phyloP scores from a whole-genome alignment of 495 filamentous ascomycete genomes.

The Aspergillus incahuasiensis region DNA sequence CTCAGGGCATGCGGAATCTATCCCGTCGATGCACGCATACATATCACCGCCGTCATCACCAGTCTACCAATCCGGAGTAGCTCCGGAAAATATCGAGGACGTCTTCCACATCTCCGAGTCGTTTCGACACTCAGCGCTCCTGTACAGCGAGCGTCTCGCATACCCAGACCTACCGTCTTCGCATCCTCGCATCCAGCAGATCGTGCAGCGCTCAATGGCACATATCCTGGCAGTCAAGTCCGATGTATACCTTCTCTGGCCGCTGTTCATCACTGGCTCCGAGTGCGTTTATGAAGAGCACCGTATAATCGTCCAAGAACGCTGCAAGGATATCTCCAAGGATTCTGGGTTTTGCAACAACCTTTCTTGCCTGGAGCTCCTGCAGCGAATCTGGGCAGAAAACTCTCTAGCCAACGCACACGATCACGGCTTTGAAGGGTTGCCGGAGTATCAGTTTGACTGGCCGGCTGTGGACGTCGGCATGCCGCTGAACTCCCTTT shows the following conservation, averaged over 20 bases:
- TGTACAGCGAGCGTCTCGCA: constrained; percentile 87
- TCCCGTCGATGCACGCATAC: constrained; percentile 18
- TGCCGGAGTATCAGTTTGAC: not conserved
- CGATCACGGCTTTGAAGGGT: constrained; percentile 10
- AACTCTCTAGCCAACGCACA: constrained; percentile 27
- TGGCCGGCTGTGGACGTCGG: constrained; percentile 18
- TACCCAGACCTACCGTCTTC: constrained; percentile 69
- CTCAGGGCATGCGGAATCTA: constrained; percentile 17
- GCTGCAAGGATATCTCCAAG: constrained; percentile 80
- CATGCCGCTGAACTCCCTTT: not conserved
- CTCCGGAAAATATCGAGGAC: constrained; percentile 43
- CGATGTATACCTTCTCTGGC: constrained; percentile 92
- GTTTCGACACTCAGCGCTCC: constrained; percentile 82
- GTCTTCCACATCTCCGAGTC: constrained; percentile 72
- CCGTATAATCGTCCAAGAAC: constrained; percentile 67
- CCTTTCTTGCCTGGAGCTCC: constrained; percentile 73
- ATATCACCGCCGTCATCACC: constrained; percentile 30
- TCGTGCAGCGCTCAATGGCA: constrained; percentile 74
- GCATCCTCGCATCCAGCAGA: constrained; percentile 75
- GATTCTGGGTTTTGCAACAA: constrained; percentile 93
- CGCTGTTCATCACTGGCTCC: constrained; percentile 83
- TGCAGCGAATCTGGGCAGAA: constrained; percentile 79
- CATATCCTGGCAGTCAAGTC: constrained; percentile 75
- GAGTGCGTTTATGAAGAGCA: constrained; percentile 84
- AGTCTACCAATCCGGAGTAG: constrained; percentile 24